A percentile compares a stretch with the other conserved stretches of the same genome.
Conservation (phyloP, 2,329 filamentous ascomycete genomes). For the Trichoderma sp. region DNA sequence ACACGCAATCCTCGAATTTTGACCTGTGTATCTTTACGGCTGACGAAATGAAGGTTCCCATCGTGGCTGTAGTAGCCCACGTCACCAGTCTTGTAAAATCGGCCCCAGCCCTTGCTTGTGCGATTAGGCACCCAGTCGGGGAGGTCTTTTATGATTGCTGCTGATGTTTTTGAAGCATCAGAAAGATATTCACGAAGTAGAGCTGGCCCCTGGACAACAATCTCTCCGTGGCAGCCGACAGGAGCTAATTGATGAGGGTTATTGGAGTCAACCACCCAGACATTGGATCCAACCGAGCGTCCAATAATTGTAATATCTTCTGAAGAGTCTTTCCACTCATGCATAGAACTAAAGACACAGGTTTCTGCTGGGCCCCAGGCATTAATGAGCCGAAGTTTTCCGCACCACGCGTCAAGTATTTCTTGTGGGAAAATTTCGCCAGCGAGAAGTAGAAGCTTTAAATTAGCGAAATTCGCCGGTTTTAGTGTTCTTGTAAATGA, state of each 20-base stretch:
- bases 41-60: background rate
- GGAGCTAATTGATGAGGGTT: background rate
- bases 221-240: background rate
- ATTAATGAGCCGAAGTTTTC: conserved; percentile 12
- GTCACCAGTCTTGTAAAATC: conserved; percentile 19
- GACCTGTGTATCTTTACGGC: conserved; percentile 5
- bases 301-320: background rate
- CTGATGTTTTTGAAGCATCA: background rate
- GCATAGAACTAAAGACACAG: conserved; percentile 1
- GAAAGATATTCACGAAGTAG: conserved; percentile 18
- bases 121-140: conserved; percentile 3
- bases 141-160: background rate
- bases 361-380: conserved; percentile 17
- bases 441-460: background rate
- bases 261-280: conserved; percentile 16
- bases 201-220: conserved; percentile 13
- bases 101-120: background rate
- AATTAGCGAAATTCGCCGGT: background rate
- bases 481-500: background rate
- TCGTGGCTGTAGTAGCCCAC: background rate
- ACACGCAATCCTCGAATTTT: conserved; percentile 14
- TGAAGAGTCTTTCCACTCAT: conserved; percentile 2
- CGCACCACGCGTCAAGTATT: conserved; percentile 1
- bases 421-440: conserved; percentile 5
- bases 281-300: background rate